Evolutionary conservation across 495 filamentous ascomycete species (phyloP), one percentile per base, ranked within the genome.

Genomic region (Lichina pygmaea): DNA sequence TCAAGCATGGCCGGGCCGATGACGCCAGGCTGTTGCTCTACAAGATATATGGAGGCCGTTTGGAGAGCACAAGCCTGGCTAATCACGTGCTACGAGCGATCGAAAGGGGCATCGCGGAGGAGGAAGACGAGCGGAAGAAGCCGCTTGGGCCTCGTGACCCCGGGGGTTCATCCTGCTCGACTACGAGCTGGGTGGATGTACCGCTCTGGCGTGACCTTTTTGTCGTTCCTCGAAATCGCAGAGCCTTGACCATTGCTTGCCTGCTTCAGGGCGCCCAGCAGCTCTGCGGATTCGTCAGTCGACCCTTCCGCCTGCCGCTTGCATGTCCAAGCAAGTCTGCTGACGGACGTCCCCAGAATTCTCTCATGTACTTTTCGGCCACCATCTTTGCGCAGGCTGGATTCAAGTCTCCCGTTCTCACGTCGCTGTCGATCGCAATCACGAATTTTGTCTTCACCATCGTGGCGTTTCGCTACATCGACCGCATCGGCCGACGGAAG

Each of bases 341-440:
- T 60, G 78, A 77, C 42, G 24, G 24, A 24, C 24, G 24, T 4
- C 24, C 24, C 24, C 4, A 24, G 24, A 24, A 24, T 24, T 24
- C 24, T 24, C 66, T 93, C 10, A 94, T 94, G 86, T 94, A 94
- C 57, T 93, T 86, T 57, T 86, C 82, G 7, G 81, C 83, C 5
- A 92, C 84, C 6, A 82, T 94, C 33, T 94, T 94, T 57, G 65
- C 73, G 9, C 60, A 83, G 32, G 63, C 92, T 16, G 77, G 78
- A 3, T 93, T 93, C 57, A 65, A 66, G 33, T 75, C 72, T 13
- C 86, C 86, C 30, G 60, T 61, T 0, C 65, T 67, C 2, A 67
- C 70, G 6, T 61, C 62, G 5, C 60, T 61, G 16, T 73, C 73
- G 6, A 77, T 93, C 33, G 86, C 86, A 2, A 54, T 72, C 51